Conservation (phyloP, 768 basidiomycete genomes). For the Amanita thiersii region DNA sequence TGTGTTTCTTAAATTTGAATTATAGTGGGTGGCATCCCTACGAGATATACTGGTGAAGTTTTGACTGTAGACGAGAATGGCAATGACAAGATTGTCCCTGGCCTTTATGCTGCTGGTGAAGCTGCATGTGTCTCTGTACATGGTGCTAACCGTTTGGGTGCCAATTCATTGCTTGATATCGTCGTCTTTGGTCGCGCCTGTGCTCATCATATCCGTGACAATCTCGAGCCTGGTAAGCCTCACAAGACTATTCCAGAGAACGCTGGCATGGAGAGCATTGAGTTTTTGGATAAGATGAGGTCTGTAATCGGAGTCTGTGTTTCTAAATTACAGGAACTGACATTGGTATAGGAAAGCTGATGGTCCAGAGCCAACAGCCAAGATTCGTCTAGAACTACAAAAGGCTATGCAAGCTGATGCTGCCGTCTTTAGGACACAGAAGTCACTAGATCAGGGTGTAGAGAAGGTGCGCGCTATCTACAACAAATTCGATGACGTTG, state of each 20-base stretch:
- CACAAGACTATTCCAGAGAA: constrained; percentile 86
- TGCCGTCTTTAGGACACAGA: constrained; percentile 93
- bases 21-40: constrained; percentile 98
- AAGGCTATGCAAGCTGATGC: constrained; percentile 99
- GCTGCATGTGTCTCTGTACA: constrained; percentile 99
- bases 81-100: constrained; percentile 91
- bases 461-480: constrained; percentile 79
- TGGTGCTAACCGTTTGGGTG: constrained; percentile 98
- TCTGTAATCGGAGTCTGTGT: constrained; percentile 14
- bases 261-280: constrained; percentile 77
- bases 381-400: constrained; percentile 93
- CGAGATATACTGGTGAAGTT: constrained; percentile 96
- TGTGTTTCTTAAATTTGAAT: constrained; percentile 10
- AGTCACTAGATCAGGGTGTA: constrained; percentile 88
- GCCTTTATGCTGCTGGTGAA: constrained; percentile 97
- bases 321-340: constrained; percentile 1
- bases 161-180: constrained; percentile 97
- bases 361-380: constrained; percentile 80
- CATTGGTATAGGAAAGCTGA: constrained; percentile 48
- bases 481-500: constrained; percentile 82
- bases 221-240: constrained; percentile 78
- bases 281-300: constrained; percentile 85
- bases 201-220: constrained; percentile 95
- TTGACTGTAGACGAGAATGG: constrained; percentile 82
- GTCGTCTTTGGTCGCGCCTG: constrained; percentile 99